These are phyloP conservation scores for Populus deltoides DNA, from an alignment of 345 rosid genomes.

Conservation along the genomic window DNA sequence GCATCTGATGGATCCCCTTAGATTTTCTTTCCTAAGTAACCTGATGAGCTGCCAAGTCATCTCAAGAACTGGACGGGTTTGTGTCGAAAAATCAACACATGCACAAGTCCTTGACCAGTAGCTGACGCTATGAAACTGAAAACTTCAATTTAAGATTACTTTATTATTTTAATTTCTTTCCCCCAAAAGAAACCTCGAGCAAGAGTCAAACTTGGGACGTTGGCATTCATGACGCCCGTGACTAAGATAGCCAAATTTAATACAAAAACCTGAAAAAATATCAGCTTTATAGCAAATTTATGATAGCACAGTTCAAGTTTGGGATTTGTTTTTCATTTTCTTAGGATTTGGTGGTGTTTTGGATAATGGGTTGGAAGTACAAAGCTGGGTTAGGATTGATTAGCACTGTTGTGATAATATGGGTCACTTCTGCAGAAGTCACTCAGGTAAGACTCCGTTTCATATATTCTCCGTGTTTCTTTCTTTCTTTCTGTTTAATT, in stretches of 20 bases:
- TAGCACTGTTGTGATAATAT: slow-evolving; percentile 47
- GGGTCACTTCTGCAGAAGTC: slow-evolving; percentile 89
- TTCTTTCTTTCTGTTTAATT: too few species aligned
- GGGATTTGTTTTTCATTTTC: not conserved
- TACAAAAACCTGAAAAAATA: not conserved
- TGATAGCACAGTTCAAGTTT: not conserved
- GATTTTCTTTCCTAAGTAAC: not conserved
- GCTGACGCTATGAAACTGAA: not conserved
- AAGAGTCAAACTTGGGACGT: too few species aligned
- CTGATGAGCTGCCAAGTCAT: slow-evolving; percentile 6
- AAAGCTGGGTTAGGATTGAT: slow-evolving; percentile 52
- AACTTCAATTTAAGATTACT: not conserved
- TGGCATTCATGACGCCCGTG: too few species aligned
- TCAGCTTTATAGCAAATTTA: not conserved
- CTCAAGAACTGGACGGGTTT: not conserved
- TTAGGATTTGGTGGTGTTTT: not conserved
- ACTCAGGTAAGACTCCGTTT: slow-evolving; percentile 53
- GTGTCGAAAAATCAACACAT: not conserved
- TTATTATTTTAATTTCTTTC: not conserved
- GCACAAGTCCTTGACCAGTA: not conserved
- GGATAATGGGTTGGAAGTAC: slow-evolving; percentile 52
- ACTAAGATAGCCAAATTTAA: too few species aligned
- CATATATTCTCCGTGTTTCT: not conserved
- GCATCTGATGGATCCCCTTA: not conserved
- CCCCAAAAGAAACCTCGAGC: too few species aligned